A percentile compares a stretch with the other conserved stretches of the same genome.
Conservation (phyloP, 169 alveolate genomes). For the Cryptosporidium muris region DNA sequence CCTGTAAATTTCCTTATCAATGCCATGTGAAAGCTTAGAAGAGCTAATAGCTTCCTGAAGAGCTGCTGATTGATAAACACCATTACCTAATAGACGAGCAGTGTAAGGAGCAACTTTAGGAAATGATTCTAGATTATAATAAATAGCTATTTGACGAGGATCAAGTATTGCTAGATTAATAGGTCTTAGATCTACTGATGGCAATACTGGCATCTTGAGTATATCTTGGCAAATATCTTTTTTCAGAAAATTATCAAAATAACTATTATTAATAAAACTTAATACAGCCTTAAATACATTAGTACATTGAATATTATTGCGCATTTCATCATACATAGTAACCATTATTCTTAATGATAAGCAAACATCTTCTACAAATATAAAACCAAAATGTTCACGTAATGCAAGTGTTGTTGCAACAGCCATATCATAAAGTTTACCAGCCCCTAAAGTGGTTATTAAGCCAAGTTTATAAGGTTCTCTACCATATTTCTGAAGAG, state of each 20-base stretch:
- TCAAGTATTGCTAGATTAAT: constrained; percentile 54
- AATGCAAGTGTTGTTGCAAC: constrained; percentile 23
- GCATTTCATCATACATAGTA: constrained; percentile 67
- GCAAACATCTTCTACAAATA: constrained; percentile 51
- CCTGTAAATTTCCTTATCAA: constrained; percentile 46
- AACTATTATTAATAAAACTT: constrained; percentile 18
- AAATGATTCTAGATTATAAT: constrained; percentile 49
- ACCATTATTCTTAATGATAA: constrained; percentile 42
- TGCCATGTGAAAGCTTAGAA: constrained; percentile 56
- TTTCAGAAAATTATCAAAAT: constrained; percentile 44
- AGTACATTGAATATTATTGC: constrained; percentile 55
- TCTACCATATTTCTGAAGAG: constrained; percentile 64
- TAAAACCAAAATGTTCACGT: constrained; percentile 35
- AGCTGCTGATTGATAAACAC: constrained; percentile 44
- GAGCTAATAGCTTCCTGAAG: constrained; percentile 61
- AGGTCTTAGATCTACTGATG: constrained; percentile 65
- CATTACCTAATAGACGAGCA: constrained; percentile 52
- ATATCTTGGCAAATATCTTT: constrained; percentile 31
- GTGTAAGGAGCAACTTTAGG: constrained; percentile 67
- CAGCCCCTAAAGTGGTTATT: constrained; percentile 54
- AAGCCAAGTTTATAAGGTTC: constrained; percentile 63
- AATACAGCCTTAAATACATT: constrained; percentile 57
- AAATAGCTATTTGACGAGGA: constrained; percentile 44
- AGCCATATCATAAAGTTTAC: constrained; percentile 66
- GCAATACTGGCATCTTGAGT: constrained; percentile 42